Conservation (phyloP, 2,329 filamentous ascomycete genomes). For the Trichoderma atroviride region DNA sequence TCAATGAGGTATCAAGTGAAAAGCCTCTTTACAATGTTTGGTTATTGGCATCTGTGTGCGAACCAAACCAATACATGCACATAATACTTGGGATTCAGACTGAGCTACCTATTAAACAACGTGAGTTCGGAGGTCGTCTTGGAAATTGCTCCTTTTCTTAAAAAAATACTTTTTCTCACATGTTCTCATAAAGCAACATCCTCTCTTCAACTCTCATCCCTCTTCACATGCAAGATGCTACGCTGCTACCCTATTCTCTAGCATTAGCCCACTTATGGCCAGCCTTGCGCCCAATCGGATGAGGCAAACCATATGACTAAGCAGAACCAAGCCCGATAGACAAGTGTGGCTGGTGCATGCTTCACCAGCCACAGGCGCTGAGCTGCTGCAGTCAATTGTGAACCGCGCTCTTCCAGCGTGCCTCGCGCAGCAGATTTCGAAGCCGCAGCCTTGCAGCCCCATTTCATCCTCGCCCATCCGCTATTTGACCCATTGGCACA, state of each 20-base stretch:
- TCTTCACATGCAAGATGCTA: neutral
- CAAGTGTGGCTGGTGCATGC: neutral
- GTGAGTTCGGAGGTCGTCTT: neutral
- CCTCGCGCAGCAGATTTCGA: slow-evolving; percentile 24
- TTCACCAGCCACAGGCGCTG: slow-evolving; percentile 11
- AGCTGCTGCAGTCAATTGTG: neutral
- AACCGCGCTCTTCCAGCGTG: slow-evolving; percentile 22
- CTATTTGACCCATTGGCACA: neutral
- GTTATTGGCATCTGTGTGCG: neutral
- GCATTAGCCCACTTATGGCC: neutral
- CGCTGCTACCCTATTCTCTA: neutral
- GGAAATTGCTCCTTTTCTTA: neutral
- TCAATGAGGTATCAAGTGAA: neutral
- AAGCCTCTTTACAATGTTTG: neutral
- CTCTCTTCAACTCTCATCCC: neutral
- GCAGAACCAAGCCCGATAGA: neutral
- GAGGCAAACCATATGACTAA: neutral
- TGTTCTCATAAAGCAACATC: neutral
- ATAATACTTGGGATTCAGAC: neutral
- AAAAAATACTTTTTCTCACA: neutral
- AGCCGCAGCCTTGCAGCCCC: neutral
- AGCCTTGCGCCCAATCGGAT: neutral
- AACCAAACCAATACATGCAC: neutral
- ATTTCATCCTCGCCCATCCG: neutral
- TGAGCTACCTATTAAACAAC: neutral